Evolutionary conservation across 495 filamentous ascomycete genomes (phyloP), one percentile per base, ranked within the genome.

Genomic region (Penicillium tannophilum): DNA sequence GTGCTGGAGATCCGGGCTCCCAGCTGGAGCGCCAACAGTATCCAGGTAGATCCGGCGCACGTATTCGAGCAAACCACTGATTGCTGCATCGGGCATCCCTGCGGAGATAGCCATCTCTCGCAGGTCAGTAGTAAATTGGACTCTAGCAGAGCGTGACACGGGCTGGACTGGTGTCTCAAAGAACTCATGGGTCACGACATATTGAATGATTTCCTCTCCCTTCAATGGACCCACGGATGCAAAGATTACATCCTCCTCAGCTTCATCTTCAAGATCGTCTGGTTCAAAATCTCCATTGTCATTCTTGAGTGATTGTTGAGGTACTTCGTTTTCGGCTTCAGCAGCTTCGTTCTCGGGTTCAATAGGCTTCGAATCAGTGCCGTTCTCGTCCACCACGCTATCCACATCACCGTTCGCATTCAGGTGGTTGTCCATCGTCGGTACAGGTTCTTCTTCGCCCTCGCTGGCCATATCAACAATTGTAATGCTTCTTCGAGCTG

Each of bases 1-100:
- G 2, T 57, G 62, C 42, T 41, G 6, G 17, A 23, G 31, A n/a
- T 20, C 26, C 4, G 33, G 19, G 6, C 35, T n/a, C 8, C 33
- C 23, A 44, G 20, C 24, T 1, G 6, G 8, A 33, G 54, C 52
- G 6, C 46, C 59, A 24, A 50, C 39, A 8, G 48, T 6, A 4
- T 63, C 56, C 10, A 72, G 54, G 55, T 69, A 77, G 2, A 54
- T 43, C 30, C 46, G 59, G 43, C 65, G 68, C 24, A 72, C 54
- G 41, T 66, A 66, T 11, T 47, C 46, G 6, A 73, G 53, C 24
- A 75, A 50, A 1, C 20, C 16, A 45, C 62, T 36, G 0, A 64
- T 51, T 0, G 17, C 17, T 4, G 12, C n/a, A 16, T 58, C 30
- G 30, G 61, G 20, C 53, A 73, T 56, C 9, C 66, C 68, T 11